These are phyloP conservation scores for Pelargonium citronellum DNA, from an alignment of 441 rosid genomes.

Conservation along the genomic window DNA sequence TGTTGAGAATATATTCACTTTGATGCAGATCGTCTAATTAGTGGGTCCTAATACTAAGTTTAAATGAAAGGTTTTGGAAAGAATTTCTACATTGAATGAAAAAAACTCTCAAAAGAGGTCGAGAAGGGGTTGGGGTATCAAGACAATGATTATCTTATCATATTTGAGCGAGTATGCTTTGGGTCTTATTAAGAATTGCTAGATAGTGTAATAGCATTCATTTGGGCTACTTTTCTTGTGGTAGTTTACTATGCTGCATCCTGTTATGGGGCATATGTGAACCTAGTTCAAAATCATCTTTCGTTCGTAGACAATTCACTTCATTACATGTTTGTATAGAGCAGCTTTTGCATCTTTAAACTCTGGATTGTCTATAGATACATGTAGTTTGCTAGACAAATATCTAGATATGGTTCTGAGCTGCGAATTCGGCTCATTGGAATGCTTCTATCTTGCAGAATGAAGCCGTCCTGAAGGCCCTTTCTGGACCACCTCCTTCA, in stretches of 20 bases:
- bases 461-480: slow-evolving; percentile 73
- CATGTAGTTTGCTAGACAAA: not conserved
- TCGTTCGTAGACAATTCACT: not conserved
- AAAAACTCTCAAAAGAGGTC: not conserved
- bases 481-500: slow-evolving; percentile 49
- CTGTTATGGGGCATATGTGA: not conserved
- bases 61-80: not conserved
- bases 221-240: not conserved
- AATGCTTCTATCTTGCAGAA: slow-evolving; percentile 43
- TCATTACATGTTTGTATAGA: not conserved
- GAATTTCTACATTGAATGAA: not conserved
- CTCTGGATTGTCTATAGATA: not conserved
- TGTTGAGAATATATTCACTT: not conserved
- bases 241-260: not conserved
- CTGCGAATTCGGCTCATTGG: not conserved
- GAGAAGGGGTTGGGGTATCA: not conserved
- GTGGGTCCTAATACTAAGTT: not conserved
- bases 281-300: not conserved
- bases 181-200: not conserved
- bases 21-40: not conserved
- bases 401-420: not conserved
- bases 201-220: not conserved
- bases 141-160: not conserved
- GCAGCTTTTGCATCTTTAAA: not conserved
- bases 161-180: not conserved